Evolutionary conservation across 495 filamentous ascomycete species (phyloP).

Genomic region (Neurospora africana): DNA sequence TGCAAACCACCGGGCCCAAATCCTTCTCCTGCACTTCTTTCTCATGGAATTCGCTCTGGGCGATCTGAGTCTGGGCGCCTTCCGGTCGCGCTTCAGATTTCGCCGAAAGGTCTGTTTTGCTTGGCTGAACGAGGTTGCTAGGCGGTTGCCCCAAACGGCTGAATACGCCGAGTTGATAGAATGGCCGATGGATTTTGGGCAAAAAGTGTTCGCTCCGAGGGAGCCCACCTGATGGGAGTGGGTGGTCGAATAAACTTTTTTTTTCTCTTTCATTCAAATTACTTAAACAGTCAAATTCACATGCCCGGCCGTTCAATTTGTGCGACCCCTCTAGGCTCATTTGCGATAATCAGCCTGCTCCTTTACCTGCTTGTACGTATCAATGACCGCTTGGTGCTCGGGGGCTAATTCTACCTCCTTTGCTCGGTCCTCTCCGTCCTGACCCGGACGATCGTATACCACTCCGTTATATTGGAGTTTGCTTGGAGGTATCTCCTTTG

Average conservation of each 20-base stretch:
- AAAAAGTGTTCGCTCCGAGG: background rate
- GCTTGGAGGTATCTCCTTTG: too few species aligned
- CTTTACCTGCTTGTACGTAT: too few species aligned
- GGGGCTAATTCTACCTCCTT: too few species aligned
- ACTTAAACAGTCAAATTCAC: too few species aligned
- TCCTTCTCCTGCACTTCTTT: conserved; percentile 42
- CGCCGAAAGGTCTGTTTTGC: conserved; percentile 8
- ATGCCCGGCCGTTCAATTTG: too few species aligned
- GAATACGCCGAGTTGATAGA: conserved; percentile 11
- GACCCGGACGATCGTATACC: too few species aligned
- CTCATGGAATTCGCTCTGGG: conserved; percentile 21
- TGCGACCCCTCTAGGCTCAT: too few species aligned
- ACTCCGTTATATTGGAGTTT: too few species aligned
- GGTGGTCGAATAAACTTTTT: background rate
- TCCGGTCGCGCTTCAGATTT: conserved; percentile 9
- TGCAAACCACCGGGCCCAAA: conserved; percentile 29
- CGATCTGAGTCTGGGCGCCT: conserved; percentile 5
- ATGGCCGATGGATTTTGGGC: conserved; percentile 14
- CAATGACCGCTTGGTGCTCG: too few species aligned
- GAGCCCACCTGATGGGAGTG: background rate
- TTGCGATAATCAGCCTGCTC: too few species aligned
- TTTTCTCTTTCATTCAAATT: too few species aligned
- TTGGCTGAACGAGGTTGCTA: conserved; percentile 11
- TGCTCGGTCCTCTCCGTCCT: too few species aligned
- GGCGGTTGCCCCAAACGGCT: conserved; percentile 2